Evolutionary conservation across 768 basidiomycete species (phyloP).

Genomic region (Suillus lakei): DNA sequence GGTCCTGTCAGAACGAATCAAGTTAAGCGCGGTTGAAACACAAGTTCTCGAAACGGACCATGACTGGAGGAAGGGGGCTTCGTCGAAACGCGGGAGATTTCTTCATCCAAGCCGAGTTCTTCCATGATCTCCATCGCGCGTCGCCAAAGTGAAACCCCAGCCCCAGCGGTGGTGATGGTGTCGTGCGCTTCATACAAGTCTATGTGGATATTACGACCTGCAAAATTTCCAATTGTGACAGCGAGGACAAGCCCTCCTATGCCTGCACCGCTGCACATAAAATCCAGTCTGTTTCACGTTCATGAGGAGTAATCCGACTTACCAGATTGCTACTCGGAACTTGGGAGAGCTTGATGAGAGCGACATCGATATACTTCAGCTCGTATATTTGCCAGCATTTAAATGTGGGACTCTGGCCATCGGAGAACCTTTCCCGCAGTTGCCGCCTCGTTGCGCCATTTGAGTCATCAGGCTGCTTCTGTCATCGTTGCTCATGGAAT

Average conservation of each 20-base stretch:
- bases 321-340: conserved; percentile 17
- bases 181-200: conserved; percentile 49
- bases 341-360: conserved; percentile 4
- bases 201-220: conserved; percentile 36
- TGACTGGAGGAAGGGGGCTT: conserved; percentile 12
- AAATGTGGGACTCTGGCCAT: too few species aligned
- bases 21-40: not conserved
- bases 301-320: not conserved
- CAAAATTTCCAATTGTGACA: conserved; percentile 31
- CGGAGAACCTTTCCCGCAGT: too few species aligned
- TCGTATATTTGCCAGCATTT: too few species aligned
- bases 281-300: not conserved
- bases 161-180: conserved; percentile 41
- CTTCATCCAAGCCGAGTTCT: conserved; percentile 39
- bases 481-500: too few species aligned
- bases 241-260: conserved; percentile 48
- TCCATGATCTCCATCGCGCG: conserved; percentile 50
- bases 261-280: conserved; percentile 16
- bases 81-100: conserved; percentile 21
- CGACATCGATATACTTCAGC: conserved; percentile 14
- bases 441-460: too few species aligned
- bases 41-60: not conserved
- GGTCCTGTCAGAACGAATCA: not conserved
- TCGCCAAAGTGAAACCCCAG: conserved; percentile 49
- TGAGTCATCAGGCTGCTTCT: too few species aligned